Conservation (phyloP, 495 filamentous ascomycete species). For the Xylaria longipes region DNA sequence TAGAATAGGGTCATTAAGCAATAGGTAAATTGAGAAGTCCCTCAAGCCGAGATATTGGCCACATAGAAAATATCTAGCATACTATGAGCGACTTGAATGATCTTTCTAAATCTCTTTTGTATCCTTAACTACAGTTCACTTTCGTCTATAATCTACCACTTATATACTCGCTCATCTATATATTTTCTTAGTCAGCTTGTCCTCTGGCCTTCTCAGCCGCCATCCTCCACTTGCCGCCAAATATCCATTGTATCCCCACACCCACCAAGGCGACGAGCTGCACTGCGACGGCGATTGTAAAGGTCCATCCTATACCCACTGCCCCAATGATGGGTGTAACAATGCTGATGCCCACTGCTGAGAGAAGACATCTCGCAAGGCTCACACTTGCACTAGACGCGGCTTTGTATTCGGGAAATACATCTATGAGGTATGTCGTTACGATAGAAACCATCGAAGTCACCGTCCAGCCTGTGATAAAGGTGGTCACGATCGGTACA, state of each 20-base stretch:
- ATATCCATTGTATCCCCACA: constrained; percentile 50
- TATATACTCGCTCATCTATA: background rate
- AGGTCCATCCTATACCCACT: constrained; percentile 47
- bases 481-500: constrained; percentile 45
- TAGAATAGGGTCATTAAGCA: too few relatives aligned
- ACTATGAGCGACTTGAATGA: background rate
- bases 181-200: background rate
- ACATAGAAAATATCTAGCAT: background rate
- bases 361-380: constrained; percentile 49
- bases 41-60: background rate
- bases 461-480: constrained; percentile 50
- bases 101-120: background rate
- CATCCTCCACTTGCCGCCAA: constrained; percentile 46
- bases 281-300: constrained; percentile 49
- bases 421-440: constrained; percentile 51
- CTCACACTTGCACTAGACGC: constrained; percentile 50
- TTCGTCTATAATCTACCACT: background rate
- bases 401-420: constrained; percentile 45
- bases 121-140: background rate
- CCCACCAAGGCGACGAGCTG: constrained; percentile 47
- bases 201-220: constrained; percentile 30
- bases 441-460: constrained; percentile 46
- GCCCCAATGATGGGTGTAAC: constrained; percentile 44
- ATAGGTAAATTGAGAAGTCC: background rate
- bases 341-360: constrained; percentile 45